Evolutionary conservation across 2,329 filamentous ascomycete species (phyloP).

Genomic region (Botrytis hyacinthi): DNA sequence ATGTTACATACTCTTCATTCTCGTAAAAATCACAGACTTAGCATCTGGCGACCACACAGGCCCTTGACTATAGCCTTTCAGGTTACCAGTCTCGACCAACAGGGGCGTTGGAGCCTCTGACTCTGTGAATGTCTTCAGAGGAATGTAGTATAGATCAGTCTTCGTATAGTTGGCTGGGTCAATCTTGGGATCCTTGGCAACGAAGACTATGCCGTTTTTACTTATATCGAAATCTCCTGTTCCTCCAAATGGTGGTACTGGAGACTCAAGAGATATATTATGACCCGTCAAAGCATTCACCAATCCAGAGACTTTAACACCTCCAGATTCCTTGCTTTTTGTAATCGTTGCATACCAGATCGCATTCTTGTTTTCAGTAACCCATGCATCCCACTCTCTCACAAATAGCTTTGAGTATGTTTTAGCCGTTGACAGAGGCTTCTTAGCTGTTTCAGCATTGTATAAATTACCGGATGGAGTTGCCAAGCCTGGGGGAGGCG

Average conservation of each 20-base stretch:
- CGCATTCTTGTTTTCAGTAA: slow-evolving; percentile 64
- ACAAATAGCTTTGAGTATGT: slow-evolving; percentile 75
- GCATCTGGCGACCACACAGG: slow-evolving; percentile 76
- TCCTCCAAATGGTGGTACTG: slow-evolving; percentile 76
- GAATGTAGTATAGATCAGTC: slow-evolving; percentile 74
- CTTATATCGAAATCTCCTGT: slow-evolving; percentile 77
- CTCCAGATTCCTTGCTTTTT: slow-evolving; percentile 32
- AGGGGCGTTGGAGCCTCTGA: slow-evolving; percentile 49
- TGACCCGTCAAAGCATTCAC: slow-evolving; percentile 59
- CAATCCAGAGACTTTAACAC: slow-evolving; percentile 44
- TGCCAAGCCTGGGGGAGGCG: slow-evolving; percentile 50
- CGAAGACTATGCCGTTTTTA: slow-evolving; percentile 64
- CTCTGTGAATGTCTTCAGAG: slow-evolving; percentile 60
- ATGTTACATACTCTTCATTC: slow-evolving; percentile 61
- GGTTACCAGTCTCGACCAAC: slow-evolving; percentile 54
- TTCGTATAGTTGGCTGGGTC: slow-evolving; percentile 76
- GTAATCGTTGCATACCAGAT: slow-evolving; percentile 69
- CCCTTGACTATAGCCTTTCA: slow-evolving; percentile 62
- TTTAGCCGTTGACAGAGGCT: slow-evolving; percentile 61
- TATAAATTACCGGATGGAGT: slow-evolving; percentile 68
- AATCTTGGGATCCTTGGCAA: slow-evolving; percentile 70
- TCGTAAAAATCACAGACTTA: slow-evolving; percentile 68
- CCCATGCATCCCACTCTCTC: slow-evolving; percentile 80
- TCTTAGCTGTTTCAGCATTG: slow-evolving; percentile 60
- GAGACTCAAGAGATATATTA: slow-evolving; percentile 55